Base-by-base conservation (phyloP, 2,329 filamentous ascomycete genomes). In the Exophiala xenobiotica region DNA sequence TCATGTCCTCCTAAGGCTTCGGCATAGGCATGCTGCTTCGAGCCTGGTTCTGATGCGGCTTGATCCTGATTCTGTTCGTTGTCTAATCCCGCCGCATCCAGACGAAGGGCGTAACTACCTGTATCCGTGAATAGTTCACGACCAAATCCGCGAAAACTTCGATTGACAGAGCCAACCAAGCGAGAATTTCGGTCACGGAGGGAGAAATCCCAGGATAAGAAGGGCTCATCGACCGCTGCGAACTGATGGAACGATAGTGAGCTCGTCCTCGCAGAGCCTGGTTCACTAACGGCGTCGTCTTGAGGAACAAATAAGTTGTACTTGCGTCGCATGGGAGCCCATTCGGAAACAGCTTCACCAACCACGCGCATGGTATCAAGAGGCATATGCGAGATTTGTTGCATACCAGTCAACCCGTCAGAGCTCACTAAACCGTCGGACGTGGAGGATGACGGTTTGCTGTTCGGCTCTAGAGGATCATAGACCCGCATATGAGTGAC, bases 61-160 rank as follows among this genome's bases (percentile, higher is more conserved):
- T 75, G 66, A 11, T 61, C 48, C 2, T 72, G 65, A 12, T 63
- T 1, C 67, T 67, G 52, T 74, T 70, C 19, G 64, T 61, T 12
- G n/a, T 68, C 65, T 8, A 74, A 50, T 1, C 66, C 71, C 11
- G 80, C 81, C 16, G 79, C 76, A 61, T 86, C 82, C 81, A 86
- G 85, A 9, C 82, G 72, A 12, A 86, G 66, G 6, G 78, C 81
- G 61, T 86, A 86, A 0, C 83, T 78, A 37, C 82, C 82, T 0
- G 81, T 85, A 56, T 85, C 82, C 1, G 82, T 85, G 64, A 86
- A 85, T 14, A 85, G 71, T 57, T 86, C 82, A 9, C 82, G 72
- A 2, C 78, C 81, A 62, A 84, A 83, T 2, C 82, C 82, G 14
- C 67, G 72, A 59, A 85, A 86, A 59, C 83, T 80, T 54, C 82